Base-by-base conservation (phyloP, 2,329 filamentous ascomycete species). In the Penicillium sp. region DNA sequence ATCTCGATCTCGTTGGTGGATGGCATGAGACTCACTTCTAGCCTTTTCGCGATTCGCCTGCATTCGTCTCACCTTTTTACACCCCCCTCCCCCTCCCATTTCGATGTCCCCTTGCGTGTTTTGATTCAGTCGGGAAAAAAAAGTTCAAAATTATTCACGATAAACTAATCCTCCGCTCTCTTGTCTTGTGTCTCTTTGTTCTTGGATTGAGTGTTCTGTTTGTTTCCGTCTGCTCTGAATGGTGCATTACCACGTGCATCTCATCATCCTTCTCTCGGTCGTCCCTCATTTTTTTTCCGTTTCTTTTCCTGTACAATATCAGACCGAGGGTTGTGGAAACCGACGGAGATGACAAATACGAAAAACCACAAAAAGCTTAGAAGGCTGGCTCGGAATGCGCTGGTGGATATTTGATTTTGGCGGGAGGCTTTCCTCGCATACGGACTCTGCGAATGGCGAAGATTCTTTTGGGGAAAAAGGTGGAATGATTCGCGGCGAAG, bases 1-100 rank as follows among this genome's bases (percentile, higher is more conserved):
- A 93, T 70, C 78, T 92, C 79, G 91, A 96, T 84, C 96, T 93
- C 87, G 90, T 96, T 85, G 91, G 91, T 80, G 90, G 89, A 78
- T 95, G 90, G 85, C 86, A 89, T 74, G 85, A 86, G 71, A 79
- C 84, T 73, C 82, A 84, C 74, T 80, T 84, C 74, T 84, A 83
- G 65, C 41, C 52, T 40, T 51, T 44, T 51, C 13, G 35, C 23
- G 32, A 42, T 53, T 43, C 39, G 26, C 43, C 56, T 58, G 44
- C 51, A 57, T 54, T 42, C 11, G 38, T 46, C 49, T 53, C 50
- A 40, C 32, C 47, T 57, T 57, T 51, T 32, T 32, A 34, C 30
- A 42, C 13, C 16, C 41, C 29, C 46, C 46, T 35, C 36, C 57
- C 10, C 32, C 59, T 55, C 54, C 45, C 56, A 58, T 63, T 32